phyloP scores from a whole-genome alignment of 1,139 yeast species.

The Yamadazyma taylorii region DNA sequence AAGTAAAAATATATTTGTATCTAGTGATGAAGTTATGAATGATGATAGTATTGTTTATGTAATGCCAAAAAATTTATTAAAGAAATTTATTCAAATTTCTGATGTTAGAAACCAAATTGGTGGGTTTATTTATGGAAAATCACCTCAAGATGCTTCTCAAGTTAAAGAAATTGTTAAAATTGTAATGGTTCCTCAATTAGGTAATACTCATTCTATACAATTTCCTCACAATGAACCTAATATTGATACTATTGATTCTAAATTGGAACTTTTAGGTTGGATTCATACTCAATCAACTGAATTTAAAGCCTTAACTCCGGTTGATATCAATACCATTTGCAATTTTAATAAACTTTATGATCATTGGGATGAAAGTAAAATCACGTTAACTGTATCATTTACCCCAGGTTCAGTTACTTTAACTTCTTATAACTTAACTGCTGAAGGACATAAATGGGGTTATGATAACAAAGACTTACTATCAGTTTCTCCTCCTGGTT shows the following conservation, averaged over 20 bases:
- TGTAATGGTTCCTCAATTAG: slow-evolving; percentile 87
- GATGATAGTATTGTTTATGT: slow-evolving; percentile 59
- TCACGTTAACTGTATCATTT: slow-evolving; percentile 67
- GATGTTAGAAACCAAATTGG: slow-evolving; percentile 85
- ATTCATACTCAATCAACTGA: slow-evolving; percentile 76
- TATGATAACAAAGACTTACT: slow-evolving; percentile 55
- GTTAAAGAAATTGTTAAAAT: slow-evolving; percentile 78
- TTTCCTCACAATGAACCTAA: slow-evolving; percentile 54
- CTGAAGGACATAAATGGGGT: slow-evolving; percentile 83
- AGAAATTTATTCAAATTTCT: slow-evolving; percentile 75
- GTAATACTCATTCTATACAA: slow-evolving; percentile 65
- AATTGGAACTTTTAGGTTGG: slow-evolving; percentile 73
- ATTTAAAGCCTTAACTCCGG: slow-evolving; percentile 58
- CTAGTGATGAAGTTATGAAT: slow-evolving; percentile 53
- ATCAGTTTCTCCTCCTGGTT: slow-evolving; percentile 62
- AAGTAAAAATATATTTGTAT: slow-evolving; percentile 71
- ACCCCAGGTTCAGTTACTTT: slow-evolving; percentile 85
- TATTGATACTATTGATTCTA: slow-evolving; percentile 18
- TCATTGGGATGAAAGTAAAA: slow-evolving; percentile 38
- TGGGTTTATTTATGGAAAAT: slow-evolving; percentile 73
- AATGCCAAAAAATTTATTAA: slow-evolving; percentile 77
- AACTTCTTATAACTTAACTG: slow-evolving; percentile 60
- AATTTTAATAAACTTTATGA: slow-evolving; percentile 34
- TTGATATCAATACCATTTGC: slow-evolving; percentile 67
- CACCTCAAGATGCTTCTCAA: slow-evolving; percentile 67